Percentiles rank a stretch among this genome's conserved stretches.
These are phyloP conservation scores for Lactarius tabidus DNA, from an alignment of 768 basidiomycete genomes.

Conservation along the genomic window DNA sequence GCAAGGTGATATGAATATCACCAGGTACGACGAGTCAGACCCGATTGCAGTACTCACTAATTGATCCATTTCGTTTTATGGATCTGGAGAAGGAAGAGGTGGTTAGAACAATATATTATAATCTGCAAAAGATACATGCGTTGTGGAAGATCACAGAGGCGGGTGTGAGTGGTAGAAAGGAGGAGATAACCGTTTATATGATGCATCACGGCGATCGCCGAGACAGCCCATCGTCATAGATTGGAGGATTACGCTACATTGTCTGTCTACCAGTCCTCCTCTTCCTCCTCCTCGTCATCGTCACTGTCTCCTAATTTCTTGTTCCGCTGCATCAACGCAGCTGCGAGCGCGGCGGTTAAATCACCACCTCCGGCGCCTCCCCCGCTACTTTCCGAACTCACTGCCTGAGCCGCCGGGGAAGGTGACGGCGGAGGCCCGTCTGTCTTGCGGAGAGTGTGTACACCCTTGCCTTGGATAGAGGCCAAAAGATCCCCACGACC, in stretches of 20 bases:
- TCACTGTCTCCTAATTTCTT: constrained; percentile 80
- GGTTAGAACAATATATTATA: background rate
- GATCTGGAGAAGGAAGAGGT: constrained; percentile 9
- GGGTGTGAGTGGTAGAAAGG: background rate
- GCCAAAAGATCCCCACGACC: constrained; percentile 67
- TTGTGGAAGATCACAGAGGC: background rate
- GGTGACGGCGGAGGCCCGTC: constrained; percentile 31
- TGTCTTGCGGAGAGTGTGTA: constrained; percentile 64
- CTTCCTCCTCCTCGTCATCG: constrained; percentile 34
- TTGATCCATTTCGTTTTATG: constrained; percentile 43
- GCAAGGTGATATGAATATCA: constrained; percentile 1
- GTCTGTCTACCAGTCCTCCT: constrained; percentile 30
- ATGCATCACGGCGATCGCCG: constrained; percentile 22
- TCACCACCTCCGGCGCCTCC: constrained; percentile 56
- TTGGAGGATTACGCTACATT: no score
- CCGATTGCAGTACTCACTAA: constrained; percentile 37
- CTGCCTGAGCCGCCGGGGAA: constrained; percentile 33
- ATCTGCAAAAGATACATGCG: background rate
- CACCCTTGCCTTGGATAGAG: constrained; percentile 78
- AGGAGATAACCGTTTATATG: background rate
- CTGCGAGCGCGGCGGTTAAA: constrained; percentile 78
- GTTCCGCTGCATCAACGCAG: constrained; percentile 76
- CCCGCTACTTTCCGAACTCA: constrained; percentile 34
- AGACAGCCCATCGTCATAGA: background rate
- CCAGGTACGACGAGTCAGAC: background rate